Evolutionary conservation across 768 basidiomycete species (phyloP).

Genomic region (Tylopilus sp.): DNA sequence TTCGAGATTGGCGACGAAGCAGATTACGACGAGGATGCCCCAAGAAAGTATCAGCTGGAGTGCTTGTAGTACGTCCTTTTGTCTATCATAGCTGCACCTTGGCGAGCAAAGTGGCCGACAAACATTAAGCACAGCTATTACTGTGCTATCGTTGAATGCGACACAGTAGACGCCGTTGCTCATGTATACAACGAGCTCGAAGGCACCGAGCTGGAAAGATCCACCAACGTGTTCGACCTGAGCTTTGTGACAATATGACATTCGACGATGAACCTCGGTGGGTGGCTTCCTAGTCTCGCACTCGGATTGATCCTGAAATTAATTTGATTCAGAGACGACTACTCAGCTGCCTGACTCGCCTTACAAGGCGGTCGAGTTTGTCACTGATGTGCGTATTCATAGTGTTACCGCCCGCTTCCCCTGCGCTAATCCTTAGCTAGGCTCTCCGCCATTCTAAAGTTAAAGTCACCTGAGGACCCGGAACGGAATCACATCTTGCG

Average conservation of each 20-base stretch:
- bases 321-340: too few relatives aligned
- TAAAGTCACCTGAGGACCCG: conserved; percentile 96
- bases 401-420: background rate
- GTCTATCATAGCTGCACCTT: too few relatives aligned
- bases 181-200: conserved; percentile 85
- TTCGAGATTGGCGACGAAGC: too few relatives aligned
- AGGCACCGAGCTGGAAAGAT: conserved; percentile 93
- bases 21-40: too few relatives aligned
- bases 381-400: conserved; percentile 71
- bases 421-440: conserved; percentile 37
- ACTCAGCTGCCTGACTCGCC: conserved; percentile 54
- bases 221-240: conserved; percentile 93
- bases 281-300: too few relatives aligned
- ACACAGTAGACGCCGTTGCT: too few relatives aligned
- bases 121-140: conserved; percentile 63
- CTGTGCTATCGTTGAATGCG: too few relatives aligned
- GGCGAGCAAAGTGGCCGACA: background rate
- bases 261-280: conserved; percentile 80
- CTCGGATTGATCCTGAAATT: too few relatives aligned
- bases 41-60: too few relatives aligned
- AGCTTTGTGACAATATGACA: conserved; percentile 90
- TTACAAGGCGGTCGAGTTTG: conserved; percentile 83
- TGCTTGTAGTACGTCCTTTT: too few relatives aligned
- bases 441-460: conserved; percentile 97
- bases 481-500: conserved; percentile 80